Conservation (phyloP, 2,329 filamentous ascomycete species). For the Simplicillium sp. region DNA sequence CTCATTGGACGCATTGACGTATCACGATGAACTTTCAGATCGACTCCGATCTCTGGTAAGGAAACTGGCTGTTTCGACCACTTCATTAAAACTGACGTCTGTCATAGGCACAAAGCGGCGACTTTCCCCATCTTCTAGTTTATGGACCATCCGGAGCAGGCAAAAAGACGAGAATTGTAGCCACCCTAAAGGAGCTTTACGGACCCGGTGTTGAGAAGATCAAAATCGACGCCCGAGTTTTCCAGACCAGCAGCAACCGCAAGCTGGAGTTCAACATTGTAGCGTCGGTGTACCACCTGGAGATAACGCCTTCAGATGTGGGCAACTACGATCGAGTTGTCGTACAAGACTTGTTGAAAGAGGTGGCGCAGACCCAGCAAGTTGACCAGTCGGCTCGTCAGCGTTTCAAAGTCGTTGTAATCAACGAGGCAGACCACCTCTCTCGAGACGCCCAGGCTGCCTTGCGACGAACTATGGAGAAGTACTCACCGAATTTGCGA, state of each 20-base stretch:
- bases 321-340: conserved; percentile 95
- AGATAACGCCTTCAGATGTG: conserved; percentile 95
- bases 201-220: conserved; percentile 98
- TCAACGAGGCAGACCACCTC: conserved; percentile 95
- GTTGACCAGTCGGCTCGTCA: conserved; percentile 89
- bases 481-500: conserved; percentile 91
- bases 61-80: conserved; percentile 3
- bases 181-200: conserved; percentile 89
- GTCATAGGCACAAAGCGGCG: conserved; percentile 82
- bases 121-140: conserved; percentile 95
- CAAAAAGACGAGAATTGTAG: conserved; percentile 95
- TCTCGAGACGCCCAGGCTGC: conserved; percentile 93
- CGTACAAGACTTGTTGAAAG: conserved; percentile 89
- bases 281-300: conserved; percentile 91
- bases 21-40: conserved; percentile 81
- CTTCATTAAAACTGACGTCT: conserved; percentile 7
- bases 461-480: conserved; percentile 93
- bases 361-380: conserved; percentile 97
- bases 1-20: conserved; percentile 69
- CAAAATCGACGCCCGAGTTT: conserved; percentile 95
- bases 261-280: conserved; percentile 99
- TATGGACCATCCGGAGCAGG: conserved; percentile 95
- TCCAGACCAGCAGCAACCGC: conserved; percentile 89
- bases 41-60: conserved; percentile 77
- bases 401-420: conserved; percentile 95